Evolutionary conservation across 345 rosid genomes (phyloP).

Genomic region (Adansonia digitata): DNA sequence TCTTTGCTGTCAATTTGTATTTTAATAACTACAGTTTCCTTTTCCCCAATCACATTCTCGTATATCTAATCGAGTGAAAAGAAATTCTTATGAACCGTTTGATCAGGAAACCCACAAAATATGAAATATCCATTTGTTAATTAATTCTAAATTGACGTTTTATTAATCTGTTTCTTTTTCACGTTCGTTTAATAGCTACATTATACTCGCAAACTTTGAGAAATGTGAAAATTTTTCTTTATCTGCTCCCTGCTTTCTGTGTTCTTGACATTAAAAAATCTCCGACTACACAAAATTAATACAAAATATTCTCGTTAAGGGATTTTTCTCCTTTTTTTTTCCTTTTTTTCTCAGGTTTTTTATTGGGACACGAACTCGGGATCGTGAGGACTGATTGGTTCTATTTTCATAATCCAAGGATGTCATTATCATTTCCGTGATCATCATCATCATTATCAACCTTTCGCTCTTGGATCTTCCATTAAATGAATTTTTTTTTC

Average conservation of each 20-base stretch:
- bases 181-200: neutral
- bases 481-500: neutral
- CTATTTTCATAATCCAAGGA: neutral
- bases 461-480: neutral
- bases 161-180: constrained; percentile 8
- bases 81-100: constrained; percentile 1
- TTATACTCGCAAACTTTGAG: neutral
- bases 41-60: constrained; percentile 14
- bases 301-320: constrained; percentile 6
- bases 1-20: constrained; percentile 27
- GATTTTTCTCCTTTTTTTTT: neutral
- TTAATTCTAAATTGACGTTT: neutral
- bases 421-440: neutral
- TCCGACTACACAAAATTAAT: neutral
- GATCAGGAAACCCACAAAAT: constrained; percentile 9
- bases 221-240: neutral
- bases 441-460: neutral
- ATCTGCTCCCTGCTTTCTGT: neutral
- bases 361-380: constrained; percentile 13
- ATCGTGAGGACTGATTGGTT: neutral
- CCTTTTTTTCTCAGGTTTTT: neutral
- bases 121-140: neutral
- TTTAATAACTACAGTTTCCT: constrained; percentile 30
- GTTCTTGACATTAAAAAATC: constrained; percentile 15
- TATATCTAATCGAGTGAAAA: constrained; percentile 30